Conservation (phyloP, 2,329 filamentous ascomycete species). For the Tolypocladium inflatum region DNA sequence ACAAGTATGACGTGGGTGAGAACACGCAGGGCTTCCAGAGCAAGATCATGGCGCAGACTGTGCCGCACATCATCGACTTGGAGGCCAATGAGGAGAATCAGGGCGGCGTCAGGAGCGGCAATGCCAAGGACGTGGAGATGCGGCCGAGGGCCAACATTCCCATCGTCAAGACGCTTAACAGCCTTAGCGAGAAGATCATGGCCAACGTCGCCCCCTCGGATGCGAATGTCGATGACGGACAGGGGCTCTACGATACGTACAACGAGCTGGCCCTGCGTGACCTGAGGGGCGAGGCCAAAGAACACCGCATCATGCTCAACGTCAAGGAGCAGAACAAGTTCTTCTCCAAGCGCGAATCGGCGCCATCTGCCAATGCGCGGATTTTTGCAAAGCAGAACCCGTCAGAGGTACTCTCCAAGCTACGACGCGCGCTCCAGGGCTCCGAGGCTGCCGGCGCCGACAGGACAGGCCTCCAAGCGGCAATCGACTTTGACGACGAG, state of each 20-base stretch:
- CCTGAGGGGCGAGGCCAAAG: slow-evolving; percentile 62
- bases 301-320: slow-evolving; percentile 73
- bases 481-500: slow-evolving; percentile 61
- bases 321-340: slow-evolving; percentile 82
- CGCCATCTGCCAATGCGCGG: slow-evolving; percentile 31
- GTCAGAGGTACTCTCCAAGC: slow-evolving; percentile 51
- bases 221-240: slow-evolving; percentile 46
- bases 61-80: slow-evolving; percentile 85
- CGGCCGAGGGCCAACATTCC: slow-evolving; percentile 72
- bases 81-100: slow-evolving; percentile 94
- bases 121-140: slow-evolving; percentile 86
- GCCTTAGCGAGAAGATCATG: slow-evolving; percentile 87
- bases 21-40: slow-evolving; percentile 46
- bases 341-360: slow-evolving; percentile 54
- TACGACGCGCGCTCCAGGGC: slow-evolving; percentile 52
- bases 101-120: slow-evolving; percentile 71
- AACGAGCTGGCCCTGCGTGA: slow-evolving; percentile 70
- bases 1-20: slow-evolving; percentile 72
- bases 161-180: slow-evolving; percentile 83
- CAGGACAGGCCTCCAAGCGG: slow-evolving; percentile 50
- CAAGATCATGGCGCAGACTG: slow-evolving; percentile 50
- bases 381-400: slow-evolving; percentile 64
- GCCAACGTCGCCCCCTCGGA: slow-evolving; percentile 76
- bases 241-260: slow-evolving; percentile 62
- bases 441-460: slow-evolving; percentile 37